Percentiles rank a stretch among this genome's conserved stretches.
These are phyloP conservation scores for Rosellinia necatrix DNA, from an alignment of 2,329 filamentous ascomycete species.

Conservation along the genomic window DNA sequence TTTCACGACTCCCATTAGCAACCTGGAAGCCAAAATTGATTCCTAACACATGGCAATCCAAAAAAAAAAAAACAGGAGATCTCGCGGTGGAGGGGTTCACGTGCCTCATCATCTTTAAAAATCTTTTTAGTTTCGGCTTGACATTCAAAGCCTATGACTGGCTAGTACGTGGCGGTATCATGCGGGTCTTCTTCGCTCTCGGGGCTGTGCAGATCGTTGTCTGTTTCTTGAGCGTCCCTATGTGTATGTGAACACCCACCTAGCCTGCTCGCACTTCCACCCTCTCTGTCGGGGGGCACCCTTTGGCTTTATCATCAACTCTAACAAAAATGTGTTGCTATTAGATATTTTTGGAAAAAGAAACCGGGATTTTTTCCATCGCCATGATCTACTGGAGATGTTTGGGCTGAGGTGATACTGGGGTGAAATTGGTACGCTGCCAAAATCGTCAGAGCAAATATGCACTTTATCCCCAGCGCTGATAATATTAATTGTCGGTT, in stretches of 20 bases:
- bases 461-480: background rate
- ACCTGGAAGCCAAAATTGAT: background rate
- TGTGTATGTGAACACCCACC: too few species aligned
- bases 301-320: too few species aligned
- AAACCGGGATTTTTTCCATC: conserved; percentile 74
- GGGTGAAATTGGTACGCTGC: background rate
- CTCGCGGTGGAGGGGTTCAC: conserved; percentile 88
- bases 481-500: background rate
- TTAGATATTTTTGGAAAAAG: conserved; percentile 79
- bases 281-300: too few species aligned
- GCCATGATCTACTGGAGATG: conserved; percentile 70
- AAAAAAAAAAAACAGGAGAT: conserved; percentile 56
- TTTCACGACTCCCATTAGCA: background rate
- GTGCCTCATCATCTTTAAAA: conserved; percentile 90
- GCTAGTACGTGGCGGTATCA: conserved; percentile 69
- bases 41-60: background rate
- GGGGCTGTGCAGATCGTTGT: conserved; percentile 77
- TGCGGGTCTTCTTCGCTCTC: conserved; percentile 68
- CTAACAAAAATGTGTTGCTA: background rate
- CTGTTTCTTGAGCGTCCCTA: conserved; percentile 74
- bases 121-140: conserved; percentile 85
- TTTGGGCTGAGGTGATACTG: conserved; percentile 42
- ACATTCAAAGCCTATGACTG: conserved; percentile 86
- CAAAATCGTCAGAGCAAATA: background rate
- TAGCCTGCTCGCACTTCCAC: too few species aligned